Base-by-base conservation (phyloP, 495 filamentous ascomycete genomes). In the Evernia prunastri region DNA sequence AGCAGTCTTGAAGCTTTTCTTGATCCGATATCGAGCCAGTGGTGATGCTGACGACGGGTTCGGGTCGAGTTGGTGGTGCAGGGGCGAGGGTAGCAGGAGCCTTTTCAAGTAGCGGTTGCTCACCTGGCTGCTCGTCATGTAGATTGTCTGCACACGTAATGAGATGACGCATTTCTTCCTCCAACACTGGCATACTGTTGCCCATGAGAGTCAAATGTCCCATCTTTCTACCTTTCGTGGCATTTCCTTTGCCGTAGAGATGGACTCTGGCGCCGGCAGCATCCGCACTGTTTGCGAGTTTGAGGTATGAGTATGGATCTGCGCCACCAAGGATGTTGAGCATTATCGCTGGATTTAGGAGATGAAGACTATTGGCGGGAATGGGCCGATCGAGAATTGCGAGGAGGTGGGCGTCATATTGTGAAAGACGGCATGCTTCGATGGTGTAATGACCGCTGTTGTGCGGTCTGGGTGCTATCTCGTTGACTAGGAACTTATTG, bases 21-120 rank as follows among this genome's bases (percentile, higher is more conserved):
- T 96, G 84, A 74, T 98, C 94, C 45, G 89, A 94, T 77, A 96
- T 92, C 8, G 94, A 97, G 64, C 94, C 94, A 90, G 96, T 96
- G 42, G 91, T 90, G 12, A 98, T 86, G 11, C 88, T 87, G 11
- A 97, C 86, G 8, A 91, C 76, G 1, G 88, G 89, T 39, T 73
- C 70, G 61, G 69, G 74, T 72, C 72, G 35, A n/a, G 31, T 15
- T 49, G 36, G 20, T 53, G 33, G n/a, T 36, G 61, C 39, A 17
- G 18, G 13, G 37, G 5, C 56, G 25, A 18, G 8, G 31, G 35
- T 29, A 18, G 51, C 18, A 7, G 37, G 15, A 20, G 27, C 29
- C 15, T 33, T 33, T 20, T 54, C 39, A 27, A 40, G 56, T n/a
- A 59, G 23, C n/a, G 33, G 35, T 25, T 31, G n/a, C 10, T 42